These are phyloP conservation scores for Neckera pumila DNA, from an alignment of 225 moss, liverwort and hornwort genomes.

Conservation along the genomic window DNA sequence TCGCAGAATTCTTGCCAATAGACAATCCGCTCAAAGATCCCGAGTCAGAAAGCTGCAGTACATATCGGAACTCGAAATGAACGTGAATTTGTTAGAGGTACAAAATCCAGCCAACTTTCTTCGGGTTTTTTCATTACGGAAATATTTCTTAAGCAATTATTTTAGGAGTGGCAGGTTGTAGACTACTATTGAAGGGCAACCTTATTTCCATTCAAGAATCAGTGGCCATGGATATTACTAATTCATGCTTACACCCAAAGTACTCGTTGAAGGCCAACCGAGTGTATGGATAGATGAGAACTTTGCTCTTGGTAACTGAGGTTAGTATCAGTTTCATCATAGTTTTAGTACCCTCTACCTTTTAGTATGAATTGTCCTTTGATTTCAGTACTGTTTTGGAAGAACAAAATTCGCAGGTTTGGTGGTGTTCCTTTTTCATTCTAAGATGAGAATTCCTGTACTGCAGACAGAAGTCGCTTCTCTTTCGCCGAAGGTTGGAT, in stretches of 20 bases:
- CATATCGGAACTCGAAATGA: conserved; percentile 89
- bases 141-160: neutral
- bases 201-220: neutral
- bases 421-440: neutral
- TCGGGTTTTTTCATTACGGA: neutral
- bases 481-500: conserved; percentile 82
- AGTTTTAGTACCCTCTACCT: neutral
- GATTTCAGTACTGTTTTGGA: neutral
- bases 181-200: neutral
- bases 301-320: neutral
- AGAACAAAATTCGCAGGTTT: neutral
- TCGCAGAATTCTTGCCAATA: conserved; percentile 83
- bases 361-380: neutral
- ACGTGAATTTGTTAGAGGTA: conserved; percentile 79
- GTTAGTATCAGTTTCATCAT: neutral
- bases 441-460: neutral
- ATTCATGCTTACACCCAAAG: neutral
- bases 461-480: conserved; percentile 81
- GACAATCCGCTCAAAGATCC: conserved; percentile 94
- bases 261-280: neutral
- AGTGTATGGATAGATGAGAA: neutral
- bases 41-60: conserved; percentile 92
- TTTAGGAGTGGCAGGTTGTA: neutral
- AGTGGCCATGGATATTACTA: too few relatives aligned
- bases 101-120: neutral